Percentiles rank a stretch among this genome's conserved stretches.
phyloP scores from a whole-genome alignment of 176 grass and related monocot species.

The Phragmites australis region DNA sequence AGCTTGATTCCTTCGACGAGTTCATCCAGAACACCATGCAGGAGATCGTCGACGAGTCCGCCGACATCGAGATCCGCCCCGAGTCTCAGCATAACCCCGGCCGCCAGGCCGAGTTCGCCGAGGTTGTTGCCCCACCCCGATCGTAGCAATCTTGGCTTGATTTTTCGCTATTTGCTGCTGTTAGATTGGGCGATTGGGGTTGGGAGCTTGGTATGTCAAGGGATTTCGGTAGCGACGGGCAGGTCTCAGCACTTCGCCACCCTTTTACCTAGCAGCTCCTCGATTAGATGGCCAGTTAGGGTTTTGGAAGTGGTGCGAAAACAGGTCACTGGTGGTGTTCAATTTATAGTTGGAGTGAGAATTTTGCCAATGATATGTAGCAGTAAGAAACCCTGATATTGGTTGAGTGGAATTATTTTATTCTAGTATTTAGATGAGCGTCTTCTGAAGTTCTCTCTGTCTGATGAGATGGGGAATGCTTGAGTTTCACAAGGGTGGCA shows the following conservation, averaged over 20 bases:
- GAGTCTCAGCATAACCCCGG: slow-evolving; percentile 98
- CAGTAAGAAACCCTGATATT: background rate
- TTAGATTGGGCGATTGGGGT: slow-evolving; percentile 29
- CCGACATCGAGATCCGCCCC: slow-evolving; percentile 90
- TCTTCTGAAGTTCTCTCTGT: background rate
- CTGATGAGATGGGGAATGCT: background rate
- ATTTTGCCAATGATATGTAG: background rate
- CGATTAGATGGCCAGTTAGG: slow-evolving; percentile 21
- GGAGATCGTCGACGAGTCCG: slow-evolving; percentile 93
- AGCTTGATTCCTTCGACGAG: slow-evolving; percentile 96
- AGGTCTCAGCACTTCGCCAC: background rate
- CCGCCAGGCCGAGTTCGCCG: slow-evolving; percentile 88
- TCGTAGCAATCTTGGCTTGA: slow-evolving; percentile 30
- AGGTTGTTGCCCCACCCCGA: slow-evolving; percentile 49
- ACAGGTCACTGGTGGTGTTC: background rate
- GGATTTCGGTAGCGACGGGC: background rate
- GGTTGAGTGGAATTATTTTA: background rate
- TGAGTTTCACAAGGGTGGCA: background rate
- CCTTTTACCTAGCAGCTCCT: background rate
- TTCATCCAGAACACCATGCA: slow-evolving; percentile 99
- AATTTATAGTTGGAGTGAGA: background rate
- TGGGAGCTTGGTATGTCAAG: slow-evolving; percentile 13
- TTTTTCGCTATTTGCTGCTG: slow-evolving; percentile 41
- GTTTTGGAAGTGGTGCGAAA: background rate
- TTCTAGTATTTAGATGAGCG: slow-evolving; percentile 14